These are phyloP conservation scores for Microsporum ferrugineum DNA, from an alignment of 2,329 filamentous ascomycete genomes.

Conservation along the genomic window DNA sequence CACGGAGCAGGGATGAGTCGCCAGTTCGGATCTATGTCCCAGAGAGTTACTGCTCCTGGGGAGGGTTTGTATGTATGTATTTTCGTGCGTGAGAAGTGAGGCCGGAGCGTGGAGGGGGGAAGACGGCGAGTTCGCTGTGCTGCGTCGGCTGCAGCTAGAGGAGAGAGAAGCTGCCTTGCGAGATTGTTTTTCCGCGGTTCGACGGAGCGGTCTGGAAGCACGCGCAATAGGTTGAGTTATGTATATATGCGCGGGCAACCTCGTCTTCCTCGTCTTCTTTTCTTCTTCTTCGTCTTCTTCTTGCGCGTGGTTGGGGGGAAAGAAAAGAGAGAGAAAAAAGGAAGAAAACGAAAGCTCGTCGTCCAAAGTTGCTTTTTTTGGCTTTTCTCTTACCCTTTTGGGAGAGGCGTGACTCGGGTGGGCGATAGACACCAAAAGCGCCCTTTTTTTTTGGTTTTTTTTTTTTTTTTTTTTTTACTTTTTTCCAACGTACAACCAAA, in stretches of 20 bases:
- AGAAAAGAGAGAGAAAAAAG: background rate
- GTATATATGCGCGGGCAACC: background rate
- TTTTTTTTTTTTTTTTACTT: background rate
- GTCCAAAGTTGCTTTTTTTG: slow-evolving; percentile 2
- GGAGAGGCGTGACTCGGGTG: slow-evolving; percentile 3
- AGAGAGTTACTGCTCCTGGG: slow-evolving; percentile 1
- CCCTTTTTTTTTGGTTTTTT: background rate
- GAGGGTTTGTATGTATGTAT: background rate
- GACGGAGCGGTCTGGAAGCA: background rate
- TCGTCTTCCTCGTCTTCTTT: background rate
- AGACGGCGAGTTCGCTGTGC: background rate
- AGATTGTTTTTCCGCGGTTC: background rate
- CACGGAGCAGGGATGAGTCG: slow-evolving; percentile 6
- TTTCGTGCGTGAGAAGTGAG: background rate
- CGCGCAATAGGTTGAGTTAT: background rate
- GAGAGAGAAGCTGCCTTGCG: background rate
- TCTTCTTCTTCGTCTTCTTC: background rate
- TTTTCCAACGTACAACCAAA: background rate
- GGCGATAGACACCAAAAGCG: background rate
- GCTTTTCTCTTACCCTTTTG: background rate
- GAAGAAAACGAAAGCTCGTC: background rate
- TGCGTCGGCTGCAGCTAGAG: background rate
- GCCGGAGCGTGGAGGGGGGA: background rate
- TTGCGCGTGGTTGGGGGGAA: background rate
- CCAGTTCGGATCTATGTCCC: slow-evolving; percentile 1